Evolutionary conservation across 202 grass and related monocot species (phyloP).

Genomic region (Sporobolus alterniflorus): DNA sequence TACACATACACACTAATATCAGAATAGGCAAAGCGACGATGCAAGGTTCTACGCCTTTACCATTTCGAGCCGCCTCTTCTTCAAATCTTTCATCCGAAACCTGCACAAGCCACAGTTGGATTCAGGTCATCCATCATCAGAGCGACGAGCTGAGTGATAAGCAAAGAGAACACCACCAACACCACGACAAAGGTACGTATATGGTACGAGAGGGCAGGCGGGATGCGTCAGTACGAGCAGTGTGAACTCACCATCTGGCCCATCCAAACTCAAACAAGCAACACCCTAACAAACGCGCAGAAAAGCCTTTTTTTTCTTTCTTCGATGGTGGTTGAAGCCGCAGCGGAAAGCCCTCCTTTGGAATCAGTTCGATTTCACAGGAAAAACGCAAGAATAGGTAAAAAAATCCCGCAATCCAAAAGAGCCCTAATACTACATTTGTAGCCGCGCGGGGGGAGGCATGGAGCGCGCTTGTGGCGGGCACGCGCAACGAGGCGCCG

Average conservation of each 20-base stretch:
- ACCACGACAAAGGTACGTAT: neutral
- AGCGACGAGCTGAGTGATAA: slow-evolving; percentile 1
- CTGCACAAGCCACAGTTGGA: slow-evolving; percentile 32
- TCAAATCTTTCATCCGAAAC: slow-evolving; percentile 44
- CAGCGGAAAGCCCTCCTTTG: neutral
- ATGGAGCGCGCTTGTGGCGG: neutral
- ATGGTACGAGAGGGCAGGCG: neutral
- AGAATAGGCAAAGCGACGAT: neutral
- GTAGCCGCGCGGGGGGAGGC: slow-evolving; percentile 8
- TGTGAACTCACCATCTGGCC: slow-evolving; percentile 49
- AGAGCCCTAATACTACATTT: too few species aligned
- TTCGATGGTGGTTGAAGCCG: neutral
- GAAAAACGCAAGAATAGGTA: too few species aligned
- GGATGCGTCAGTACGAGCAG: neutral
- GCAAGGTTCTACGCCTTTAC: slow-evolving; percentile 5
- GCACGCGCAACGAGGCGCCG: slow-evolving; percentile 32
- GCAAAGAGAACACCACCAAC: neutral
- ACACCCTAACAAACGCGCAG: neutral
- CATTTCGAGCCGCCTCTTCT: slow-evolving; percentile 34
- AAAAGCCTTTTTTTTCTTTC: neutral
- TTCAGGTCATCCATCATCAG: neutral
- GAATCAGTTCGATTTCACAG: too few species aligned
- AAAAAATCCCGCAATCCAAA: too few species aligned
- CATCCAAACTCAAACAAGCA: slow-evolving; percentile 18
- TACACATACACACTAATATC: too few species aligned